A percentile compares a stretch with the other conserved stretches of the same genome.
Conservation (phyloP, 2,329 filamentous ascomycete genomes). For the Claviceps cyperi region DNA sequence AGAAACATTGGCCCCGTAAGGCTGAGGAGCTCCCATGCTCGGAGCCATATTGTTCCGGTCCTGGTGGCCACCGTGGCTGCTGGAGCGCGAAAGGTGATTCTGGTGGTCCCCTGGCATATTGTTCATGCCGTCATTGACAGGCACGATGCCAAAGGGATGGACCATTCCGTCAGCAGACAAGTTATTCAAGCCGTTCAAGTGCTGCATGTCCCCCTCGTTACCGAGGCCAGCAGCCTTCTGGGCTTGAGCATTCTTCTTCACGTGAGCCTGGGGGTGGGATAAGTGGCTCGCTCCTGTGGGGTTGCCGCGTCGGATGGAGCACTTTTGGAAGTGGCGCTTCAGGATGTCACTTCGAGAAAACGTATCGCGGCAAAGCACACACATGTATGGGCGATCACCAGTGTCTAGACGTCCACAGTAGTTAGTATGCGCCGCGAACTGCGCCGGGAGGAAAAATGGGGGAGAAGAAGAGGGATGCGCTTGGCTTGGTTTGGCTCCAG, state of each 20-base stretch:
- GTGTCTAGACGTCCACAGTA: conserved; percentile 51
- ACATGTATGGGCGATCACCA: conserved; percentile 95
- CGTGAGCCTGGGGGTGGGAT: conserved; percentile 79
- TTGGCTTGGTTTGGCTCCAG: neutral
- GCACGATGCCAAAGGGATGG: conserved; percentile 42
- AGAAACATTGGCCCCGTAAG: conserved; percentile 42
- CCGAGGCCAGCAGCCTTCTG: conserved; percentile 41
- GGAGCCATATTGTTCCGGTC: conserved; percentile 42
- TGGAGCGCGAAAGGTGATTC: conserved; percentile 42
- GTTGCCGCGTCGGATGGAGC: conserved; percentile 89
- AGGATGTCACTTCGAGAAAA: conserved; percentile 96
- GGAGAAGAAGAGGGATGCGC: neutral
- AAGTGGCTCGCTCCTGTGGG: conserved; percentile 89
- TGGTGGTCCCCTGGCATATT: conserved; percentile 46
- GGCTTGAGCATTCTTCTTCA: conserved; percentile 58
- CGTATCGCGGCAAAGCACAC: conserved; percentile 91
- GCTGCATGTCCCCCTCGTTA: conserved; percentile 40
- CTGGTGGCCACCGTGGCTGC: conserved; percentile 40
- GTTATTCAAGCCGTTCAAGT: conserved; percentile 46
- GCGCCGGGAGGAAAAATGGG: neutral
- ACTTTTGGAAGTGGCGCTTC: conserved; percentile 98
- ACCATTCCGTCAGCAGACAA: conserved; percentile 43
- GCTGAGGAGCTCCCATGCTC: conserved; percentile 37
- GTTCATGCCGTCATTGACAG: conserved; percentile 42
- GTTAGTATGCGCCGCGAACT: conserved; percentile 14